These are phyloP conservation scores for Phytophthora vignae DNA, from an alignment of 352 stramenopile genomes.

Conservation along the genomic window DNA sequence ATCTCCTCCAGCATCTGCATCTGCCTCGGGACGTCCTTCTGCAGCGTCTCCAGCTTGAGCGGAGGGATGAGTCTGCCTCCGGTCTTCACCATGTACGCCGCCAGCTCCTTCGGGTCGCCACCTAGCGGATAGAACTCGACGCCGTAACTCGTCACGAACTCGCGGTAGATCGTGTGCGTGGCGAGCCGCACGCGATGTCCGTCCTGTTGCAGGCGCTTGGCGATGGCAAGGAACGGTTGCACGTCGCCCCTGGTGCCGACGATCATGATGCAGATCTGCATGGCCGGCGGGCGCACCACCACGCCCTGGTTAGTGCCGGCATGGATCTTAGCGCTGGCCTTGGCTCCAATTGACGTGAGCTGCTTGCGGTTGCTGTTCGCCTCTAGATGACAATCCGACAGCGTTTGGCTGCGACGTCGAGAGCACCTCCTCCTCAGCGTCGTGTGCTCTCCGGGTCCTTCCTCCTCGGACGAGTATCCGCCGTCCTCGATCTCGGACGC, in stretches of 20 bases:
- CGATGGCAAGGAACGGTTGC: slow-evolving; percentile 84
- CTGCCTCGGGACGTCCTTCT: slow-evolving; percentile 80
- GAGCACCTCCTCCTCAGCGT: slow-evolving; percentile 21
- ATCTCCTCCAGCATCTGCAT: slow-evolving; percentile 91
- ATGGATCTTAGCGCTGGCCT: slow-evolving; percentile 11
- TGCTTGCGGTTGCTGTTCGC: slow-evolving; percentile 25
- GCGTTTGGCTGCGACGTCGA: slow-evolving; percentile 28
- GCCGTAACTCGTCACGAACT: slow-evolving; percentile 71
- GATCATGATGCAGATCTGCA: slow-evolving; percentile 90
- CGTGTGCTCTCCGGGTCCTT: slow-evolving; percentile 23
- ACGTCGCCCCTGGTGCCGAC: slow-evolving; percentile 87
- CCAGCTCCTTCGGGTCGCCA: slow-evolving; percentile 73
- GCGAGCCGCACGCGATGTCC: slow-evolving; percentile 92
- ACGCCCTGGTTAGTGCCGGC: slow-evolving; percentile 1
- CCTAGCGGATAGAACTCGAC: slow-evolving; percentile 82
- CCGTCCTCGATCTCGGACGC: slow-evolving; percentile 17
- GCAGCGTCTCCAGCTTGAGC: slow-evolving; percentile 60
- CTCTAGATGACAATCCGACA: slow-evolving; percentile 30
- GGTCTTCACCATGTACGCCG: slow-evolving; percentile 92
- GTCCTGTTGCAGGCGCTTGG: slow-evolving; percentile 76
- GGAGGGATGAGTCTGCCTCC: slow-evolving; percentile 69
- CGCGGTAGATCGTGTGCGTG: slow-evolving; percentile 88
- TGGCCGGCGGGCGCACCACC: slow-evolving; percentile 30
- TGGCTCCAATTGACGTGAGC: slow-evolving; percentile 4
- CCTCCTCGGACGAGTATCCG: slow-evolving; percentile 25